Conservation (phyloP, 352 stramenopile genomes). For the Phytophthora aleatoria region DNA sequence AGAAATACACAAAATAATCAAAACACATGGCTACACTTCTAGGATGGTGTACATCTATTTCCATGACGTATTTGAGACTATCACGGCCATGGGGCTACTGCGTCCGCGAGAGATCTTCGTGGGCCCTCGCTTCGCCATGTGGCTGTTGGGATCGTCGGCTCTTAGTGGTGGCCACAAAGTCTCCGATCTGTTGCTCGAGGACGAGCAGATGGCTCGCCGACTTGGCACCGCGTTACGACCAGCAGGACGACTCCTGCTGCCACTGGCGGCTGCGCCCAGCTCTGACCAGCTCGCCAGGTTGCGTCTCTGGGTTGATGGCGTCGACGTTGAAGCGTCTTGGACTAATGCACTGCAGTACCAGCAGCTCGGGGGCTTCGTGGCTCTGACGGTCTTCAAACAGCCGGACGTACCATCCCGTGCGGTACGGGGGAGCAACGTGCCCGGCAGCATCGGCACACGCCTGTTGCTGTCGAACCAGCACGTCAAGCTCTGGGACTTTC, state of each 20-base stretch:
- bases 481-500: slow-evolving; percentile 51
- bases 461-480: slow-evolving; percentile 41
- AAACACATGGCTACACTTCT: slow-evolving; percentile 16
- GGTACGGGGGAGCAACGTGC: slow-evolving; percentile 11
- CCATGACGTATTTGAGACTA: slow-evolving; percentile 2
- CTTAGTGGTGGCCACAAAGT: slow-evolving; percentile 17
- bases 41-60: background rate
- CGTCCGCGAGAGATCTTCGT: slow-evolving; percentile 22
- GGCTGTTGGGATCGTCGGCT: slow-evolving; percentile 23
- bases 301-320: slow-evolving; percentile 28
- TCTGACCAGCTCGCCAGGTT: slow-evolving; percentile 11
- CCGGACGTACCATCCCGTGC: slow-evolving; percentile 3
- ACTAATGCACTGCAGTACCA: slow-evolving; percentile 13
- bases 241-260: slow-evolving; percentile 40
- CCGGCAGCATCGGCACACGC: slow-evolving; percentile 31
- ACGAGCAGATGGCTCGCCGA: slow-evolving; percentile 27
- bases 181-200: slow-evolving; percentile 28
- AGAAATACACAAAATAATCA: slow-evolving; percentile 18
- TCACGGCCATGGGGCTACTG: slow-evolving; percentile 4
- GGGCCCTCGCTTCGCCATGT: slow-evolving; percentile 42
- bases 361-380: slow-evolving; percentile 24
- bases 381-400: slow-evolving; percentile 35
- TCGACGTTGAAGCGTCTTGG: slow-evolving; percentile 17
- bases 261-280: slow-evolving; percentile 19
- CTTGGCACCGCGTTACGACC: slow-evolving; percentile 25